A percentile compares a stretch with the other conserved stretches of the same genome.
These are phyloP conservation scores for Nemania diffusa DNA, from an alignment of 2,329 filamentous ascomycete species.

Conservation along the genomic window DNA sequence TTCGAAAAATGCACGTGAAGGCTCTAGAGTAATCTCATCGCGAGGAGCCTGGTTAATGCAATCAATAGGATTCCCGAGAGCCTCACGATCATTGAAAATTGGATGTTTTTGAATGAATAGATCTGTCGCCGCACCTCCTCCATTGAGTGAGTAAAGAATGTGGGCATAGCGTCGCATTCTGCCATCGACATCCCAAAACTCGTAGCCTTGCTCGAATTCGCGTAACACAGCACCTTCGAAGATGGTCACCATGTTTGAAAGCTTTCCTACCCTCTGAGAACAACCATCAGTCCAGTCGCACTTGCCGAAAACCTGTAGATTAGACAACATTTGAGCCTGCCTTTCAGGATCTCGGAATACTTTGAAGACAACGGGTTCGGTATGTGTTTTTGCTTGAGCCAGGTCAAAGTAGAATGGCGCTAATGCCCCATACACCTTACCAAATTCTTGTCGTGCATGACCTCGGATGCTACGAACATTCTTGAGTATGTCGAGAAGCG, in stretches of 20 bases:
- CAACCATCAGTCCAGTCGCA: conserved; percentile 85
- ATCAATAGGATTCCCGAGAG: conserved; percentile 79
- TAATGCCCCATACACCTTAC: conserved; percentile 87
- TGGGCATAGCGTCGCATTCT: conserved; percentile 90
- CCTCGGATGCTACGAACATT: conserved; percentile 82
- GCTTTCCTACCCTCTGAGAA: conserved; percentile 73
- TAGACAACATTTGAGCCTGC: conserved; percentile 88
- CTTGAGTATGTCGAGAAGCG: conserved; percentile 75
- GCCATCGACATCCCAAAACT: conserved; percentile 87
- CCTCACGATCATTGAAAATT: conserved; percentile 77
- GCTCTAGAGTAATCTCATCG: conserved; percentile 79
- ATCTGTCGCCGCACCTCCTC: conserved; percentile 80
- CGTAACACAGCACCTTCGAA: conserved; percentile 91
- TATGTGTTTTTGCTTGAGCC: conserved; percentile 74
- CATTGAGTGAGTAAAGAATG: conserved; percentile 84
- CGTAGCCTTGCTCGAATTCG: conserved; percentile 94
- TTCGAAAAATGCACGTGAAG: conserved; percentile 84
- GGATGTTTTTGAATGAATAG: conserved; percentile 91
- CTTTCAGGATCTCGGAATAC: conserved; percentile 88
- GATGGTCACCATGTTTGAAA: conserved; percentile 78
- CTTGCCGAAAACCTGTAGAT: conserved; percentile 79
- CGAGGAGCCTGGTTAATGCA: conserved; percentile 76
- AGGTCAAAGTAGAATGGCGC: conserved; percentile 91
- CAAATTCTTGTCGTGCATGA: conserved; percentile 88
- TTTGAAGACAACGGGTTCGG: conserved; percentile 85